Percentiles rank a stretch among this genome's conserved stretches.
Conservation (phyloP, 2,329 filamentous ascomycete genomes). For the Sphaceloma murrayae region DNA sequence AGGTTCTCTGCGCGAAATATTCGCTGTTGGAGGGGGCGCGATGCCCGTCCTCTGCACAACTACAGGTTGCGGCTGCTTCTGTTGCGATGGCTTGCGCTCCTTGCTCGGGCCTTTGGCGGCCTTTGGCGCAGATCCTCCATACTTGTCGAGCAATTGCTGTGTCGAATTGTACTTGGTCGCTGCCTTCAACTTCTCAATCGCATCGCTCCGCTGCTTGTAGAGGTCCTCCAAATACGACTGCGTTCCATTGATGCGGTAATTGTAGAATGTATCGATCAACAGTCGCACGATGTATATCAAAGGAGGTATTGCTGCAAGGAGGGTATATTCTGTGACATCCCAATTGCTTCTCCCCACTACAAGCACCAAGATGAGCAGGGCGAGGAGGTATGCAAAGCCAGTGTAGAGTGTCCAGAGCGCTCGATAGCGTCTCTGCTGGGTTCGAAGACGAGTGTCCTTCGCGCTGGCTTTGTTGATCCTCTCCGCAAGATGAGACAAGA, state of each 20-base stretch:
- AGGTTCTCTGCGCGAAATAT: slow-evolving; percentile 41
- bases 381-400: slow-evolving; percentile 81
- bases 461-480: slow-evolving; percentile 71
- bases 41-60: slow-evolving; percentile 49
- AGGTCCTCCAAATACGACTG: slow-evolving; percentile 62
- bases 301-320: slow-evolving; percentile 62
- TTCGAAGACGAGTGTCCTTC: slow-evolving; percentile 62
- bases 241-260: slow-evolving; percentile 65
- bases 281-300: slow-evolving; percentile 64
- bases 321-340: slow-evolving; percentile 66
- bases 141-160: slow-evolving; percentile 85
- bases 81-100: slow-evolving; percentile 22
- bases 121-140: slow-evolving; percentile 55
- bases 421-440: slow-evolving; percentile 65
- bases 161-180: slow-evolving; percentile 96
- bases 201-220: slow-evolving; percentile 69
- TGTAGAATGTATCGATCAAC: slow-evolving; percentile 60
- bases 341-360: slow-evolving; percentile 78
- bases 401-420: slow-evolving; percentile 87
- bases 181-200: slow-evolving; percentile 88
- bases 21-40: slow-evolving; percentile 55
- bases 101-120: slow-evolving; percentile 21
- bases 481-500: slow-evolving; percentile 66
- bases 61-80: slow-evolving; percentile 26
- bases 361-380: slow-evolving; percentile 68